Conservation (phyloP, 345 rosid genomes). For the Pelargonium nanum region DNA sequence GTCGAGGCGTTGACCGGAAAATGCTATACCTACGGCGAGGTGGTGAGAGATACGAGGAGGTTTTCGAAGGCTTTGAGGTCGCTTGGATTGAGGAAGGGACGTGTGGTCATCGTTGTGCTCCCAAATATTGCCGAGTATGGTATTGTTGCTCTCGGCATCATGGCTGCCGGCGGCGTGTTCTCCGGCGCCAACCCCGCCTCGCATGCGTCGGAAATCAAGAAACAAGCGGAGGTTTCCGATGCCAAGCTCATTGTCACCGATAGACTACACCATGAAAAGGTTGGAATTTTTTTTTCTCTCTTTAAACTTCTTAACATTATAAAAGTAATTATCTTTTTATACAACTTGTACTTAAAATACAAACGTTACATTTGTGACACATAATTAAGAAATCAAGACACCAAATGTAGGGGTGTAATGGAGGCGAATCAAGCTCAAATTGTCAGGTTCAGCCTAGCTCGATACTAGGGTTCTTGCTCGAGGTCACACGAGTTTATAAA, state of each 20-base stretch:
- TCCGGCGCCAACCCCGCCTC: conserved; percentile 85
- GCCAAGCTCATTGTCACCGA: conserved; percentile 74
- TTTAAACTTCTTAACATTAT: background rate
- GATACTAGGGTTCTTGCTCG: too few species aligned
- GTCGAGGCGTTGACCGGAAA: conserved; percentile 72
- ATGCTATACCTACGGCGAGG: conserved; percentile 54
- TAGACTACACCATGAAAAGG: conserved; percentile 60
- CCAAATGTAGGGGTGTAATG: too few species aligned
- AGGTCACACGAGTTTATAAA: too few species aligned
- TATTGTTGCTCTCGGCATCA: conserved; percentile 69
- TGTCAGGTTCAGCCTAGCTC: too few species aligned
- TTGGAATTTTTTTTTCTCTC: conserved; percentile 6
- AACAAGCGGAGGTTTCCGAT: conserved; percentile 67
- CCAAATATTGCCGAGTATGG: conserved; percentile 87
- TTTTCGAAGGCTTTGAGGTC: conserved; percentile 70
- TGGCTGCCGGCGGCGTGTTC: conserved; percentile 86
- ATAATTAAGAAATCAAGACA: too few species aligned
- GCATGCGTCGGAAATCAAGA: conserved; percentile 63
- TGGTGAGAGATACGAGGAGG: conserved; percentile 53
- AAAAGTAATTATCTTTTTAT: too few species aligned
- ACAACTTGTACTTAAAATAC: too few species aligned
- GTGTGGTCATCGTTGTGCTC: conserved; percentile 70
- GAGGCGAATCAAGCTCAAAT: too few species aligned
- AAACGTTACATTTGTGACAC: too few species aligned
- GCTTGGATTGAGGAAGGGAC: conserved; percentile 72